Evolutionary conservation across 2,329 filamentous ascomycete species (phyloP).

Genomic region (Diaporthe eres): DNA sequence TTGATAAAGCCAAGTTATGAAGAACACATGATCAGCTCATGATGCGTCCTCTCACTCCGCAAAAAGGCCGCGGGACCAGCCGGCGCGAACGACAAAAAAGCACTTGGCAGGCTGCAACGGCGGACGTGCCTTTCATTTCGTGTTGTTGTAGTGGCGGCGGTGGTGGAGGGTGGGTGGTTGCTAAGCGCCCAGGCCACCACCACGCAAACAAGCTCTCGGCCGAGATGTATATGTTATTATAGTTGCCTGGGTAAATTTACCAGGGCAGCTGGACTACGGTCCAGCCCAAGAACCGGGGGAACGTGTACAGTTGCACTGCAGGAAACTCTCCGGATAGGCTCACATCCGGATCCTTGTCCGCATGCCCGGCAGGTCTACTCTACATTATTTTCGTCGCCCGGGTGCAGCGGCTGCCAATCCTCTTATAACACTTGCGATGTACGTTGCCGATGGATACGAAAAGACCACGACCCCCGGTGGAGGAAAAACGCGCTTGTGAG

Average conservation of each 20-base stretch:
- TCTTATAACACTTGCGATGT: neutral
- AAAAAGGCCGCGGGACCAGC: neutral
- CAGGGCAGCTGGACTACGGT: neutral
- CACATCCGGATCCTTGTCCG: constrained; percentile 22
- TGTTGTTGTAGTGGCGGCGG: neutral
- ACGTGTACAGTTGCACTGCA: constrained; percentile 19
- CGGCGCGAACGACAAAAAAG: constrained; percentile 1
- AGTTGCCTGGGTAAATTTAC: neutral
- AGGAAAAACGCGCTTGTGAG: neutral
- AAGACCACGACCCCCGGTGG: too few species aligned
- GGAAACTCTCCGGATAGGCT: constrained; percentile 6
- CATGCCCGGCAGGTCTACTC: neutral
- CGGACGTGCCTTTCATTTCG: constrained; percentile 22
- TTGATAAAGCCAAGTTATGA: neutral
- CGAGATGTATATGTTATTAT: constrained; percentile 15
- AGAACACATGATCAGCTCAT: neutral
- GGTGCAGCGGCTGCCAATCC: neutral
- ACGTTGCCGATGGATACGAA: neutral
- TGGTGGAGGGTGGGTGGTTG: neutral
- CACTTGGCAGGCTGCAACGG: constrained; percentile 15
- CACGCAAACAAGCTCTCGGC: constrained; percentile 23
- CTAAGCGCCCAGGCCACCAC: neutral
- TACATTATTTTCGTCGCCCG: neutral
- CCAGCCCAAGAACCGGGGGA: neutral
- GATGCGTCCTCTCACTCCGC: neutral